These are phyloP conservation scores for Aspergillus fructus DNA, from an alignment of 2,329 filamentous ascomycete species.

Conservation along the genomic window DNA sequence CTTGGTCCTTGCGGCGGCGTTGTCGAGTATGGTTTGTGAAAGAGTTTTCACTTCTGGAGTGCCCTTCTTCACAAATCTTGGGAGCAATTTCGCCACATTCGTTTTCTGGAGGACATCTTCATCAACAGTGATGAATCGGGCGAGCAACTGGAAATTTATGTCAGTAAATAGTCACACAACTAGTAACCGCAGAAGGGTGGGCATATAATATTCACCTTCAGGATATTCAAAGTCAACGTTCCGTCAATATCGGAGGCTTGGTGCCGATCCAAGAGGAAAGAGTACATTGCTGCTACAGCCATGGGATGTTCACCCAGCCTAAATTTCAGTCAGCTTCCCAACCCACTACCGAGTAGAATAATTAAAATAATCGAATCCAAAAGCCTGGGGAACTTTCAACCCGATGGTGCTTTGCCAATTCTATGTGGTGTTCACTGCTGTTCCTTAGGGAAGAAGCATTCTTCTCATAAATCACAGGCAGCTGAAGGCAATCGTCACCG, in stretches of 20 bases:
- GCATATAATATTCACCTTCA: conserved; percentile 41
- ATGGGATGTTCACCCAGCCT: conserved; percentile 52
- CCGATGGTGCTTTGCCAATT: neutral
- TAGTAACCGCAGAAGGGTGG: neutral
- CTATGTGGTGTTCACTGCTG: conserved; percentile 1
- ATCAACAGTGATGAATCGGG: conserved; percentile 57
- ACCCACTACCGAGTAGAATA: neutral
- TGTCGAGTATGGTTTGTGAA: conserved; percentile 55
- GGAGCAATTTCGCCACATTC: conserved; percentile 59
- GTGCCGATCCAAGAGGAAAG: conserved; percentile 50
- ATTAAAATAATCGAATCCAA: neutral
- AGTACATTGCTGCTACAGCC: conserved; percentile 47
- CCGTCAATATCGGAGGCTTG: conserved; percentile 50
- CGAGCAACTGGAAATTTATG: conserved; percentile 47
- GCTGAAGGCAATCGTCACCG: conserved; percentile 9
- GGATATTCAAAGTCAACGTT: conserved; percentile 42
- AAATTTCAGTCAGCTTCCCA: conserved; percentile 1
- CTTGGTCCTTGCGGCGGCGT: conserved; percentile 46
- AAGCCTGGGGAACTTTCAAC: neutral
- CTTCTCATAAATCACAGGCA: conserved; percentile 2
- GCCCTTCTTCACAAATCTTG: conserved; percentile 58
- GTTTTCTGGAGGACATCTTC: conserved; percentile 59
- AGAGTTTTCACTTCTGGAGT: conserved; percentile 56
- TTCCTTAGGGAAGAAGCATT: neutral
- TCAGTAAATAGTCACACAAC: conserved; percentile 22